phyloP scores from a whole-genome alignment of 805 yeast species.

The Saccharomycopsis babjevae region DNA sequence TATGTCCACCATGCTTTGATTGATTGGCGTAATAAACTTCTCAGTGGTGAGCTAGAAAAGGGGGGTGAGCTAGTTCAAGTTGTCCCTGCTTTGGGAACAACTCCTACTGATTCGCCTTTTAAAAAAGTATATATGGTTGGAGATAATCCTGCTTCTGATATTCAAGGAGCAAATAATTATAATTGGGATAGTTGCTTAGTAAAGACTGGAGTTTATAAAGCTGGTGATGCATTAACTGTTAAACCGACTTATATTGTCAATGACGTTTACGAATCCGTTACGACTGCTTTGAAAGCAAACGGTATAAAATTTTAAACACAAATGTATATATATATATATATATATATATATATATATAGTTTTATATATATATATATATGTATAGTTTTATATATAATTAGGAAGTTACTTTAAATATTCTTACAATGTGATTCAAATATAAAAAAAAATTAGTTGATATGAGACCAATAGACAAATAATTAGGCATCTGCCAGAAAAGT shows the following conservation, averaged over 20 bases:
- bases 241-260: constrained; percentile 41
- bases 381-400: no score
- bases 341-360: constrained; percentile 1
- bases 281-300: constrained; percentile 18
- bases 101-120: constrained; percentile 36
- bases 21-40: constrained; percentile 35
- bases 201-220: constrained; percentile 78
- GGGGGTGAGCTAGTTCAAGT: constrained; percentile 22
- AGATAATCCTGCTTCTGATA: constrained; percentile 91
- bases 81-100: constrained; percentile 36
- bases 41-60: constrained; percentile 12
- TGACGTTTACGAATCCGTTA: constrained; percentile 44
- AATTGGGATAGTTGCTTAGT: constrained; percentile 88
- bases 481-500: not conserved
- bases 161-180: constrained; percentile 73
- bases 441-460: not conserved
- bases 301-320: not conserved
- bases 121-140: constrained; percentile 86
- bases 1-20: constrained; percentile 68
- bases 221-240: constrained; percentile 39
- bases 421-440: constrained; percentile 47
- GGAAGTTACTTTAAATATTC: no score
- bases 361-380: not conserved
- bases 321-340: not conserved
- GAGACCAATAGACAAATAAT: not conserved